These are phyloP conservation scores for Solanum boliviense DNA, from an alignment of 257 asterid species.

Conservation along the genomic window DNA sequence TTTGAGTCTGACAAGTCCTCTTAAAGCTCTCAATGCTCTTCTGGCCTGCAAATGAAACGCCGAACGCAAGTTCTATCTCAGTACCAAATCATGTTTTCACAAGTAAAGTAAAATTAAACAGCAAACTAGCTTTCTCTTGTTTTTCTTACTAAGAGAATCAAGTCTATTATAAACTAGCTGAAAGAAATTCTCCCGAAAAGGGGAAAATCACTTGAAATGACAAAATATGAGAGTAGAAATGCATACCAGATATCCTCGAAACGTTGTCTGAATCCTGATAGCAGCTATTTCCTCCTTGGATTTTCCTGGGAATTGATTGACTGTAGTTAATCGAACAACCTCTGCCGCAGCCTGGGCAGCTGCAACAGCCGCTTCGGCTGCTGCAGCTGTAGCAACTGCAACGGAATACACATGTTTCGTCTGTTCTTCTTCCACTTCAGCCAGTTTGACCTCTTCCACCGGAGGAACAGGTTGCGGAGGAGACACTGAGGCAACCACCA, in stretches of 20 bases:
- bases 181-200: not conserved
- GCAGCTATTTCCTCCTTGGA: conserved; percentile 2
- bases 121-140: not conserved
- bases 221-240: not conserved
- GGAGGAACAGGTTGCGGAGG: conserved; percentile 37
- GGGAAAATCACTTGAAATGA: not conserved
- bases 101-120: not conserved
- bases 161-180: not conserved
- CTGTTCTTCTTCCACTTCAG: conserved; percentile 56
- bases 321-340: conserved; percentile 4
- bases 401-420: conserved; percentile 16
- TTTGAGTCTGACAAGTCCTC: conserved; percentile 9
- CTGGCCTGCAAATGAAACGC: not conserved
- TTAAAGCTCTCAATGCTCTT: conserved; percentile 6
- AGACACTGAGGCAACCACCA: conserved; percentile 31
- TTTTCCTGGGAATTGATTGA: not conserved
- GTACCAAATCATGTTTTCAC: not conserved
- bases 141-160: not conserved
- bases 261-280: conserved; percentile 7
- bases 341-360: conserved; percentile 25
- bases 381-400: conserved; percentile 17
- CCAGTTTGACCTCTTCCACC: conserved; percentile 43
- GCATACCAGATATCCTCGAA: conserved; percentile 9
- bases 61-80: not conserved
- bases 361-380: conserved; percentile 15